Percentiles rank a stretch among this genome's conserved stretches.
Conservation (phyloP, 129 eudicot genomes). For the Artemisia tridentata region DNA sequence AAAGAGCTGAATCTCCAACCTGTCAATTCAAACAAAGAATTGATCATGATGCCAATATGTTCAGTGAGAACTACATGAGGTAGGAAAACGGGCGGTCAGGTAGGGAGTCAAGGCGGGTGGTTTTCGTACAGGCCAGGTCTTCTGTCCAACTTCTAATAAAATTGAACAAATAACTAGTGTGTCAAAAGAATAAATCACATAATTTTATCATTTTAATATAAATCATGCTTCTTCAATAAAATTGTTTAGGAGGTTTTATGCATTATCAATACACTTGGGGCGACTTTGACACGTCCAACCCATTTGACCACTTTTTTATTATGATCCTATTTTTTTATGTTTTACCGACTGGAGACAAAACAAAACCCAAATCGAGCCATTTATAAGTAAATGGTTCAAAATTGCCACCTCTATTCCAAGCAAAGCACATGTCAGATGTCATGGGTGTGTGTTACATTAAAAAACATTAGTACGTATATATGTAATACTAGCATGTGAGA, state of each 20-base stretch:
- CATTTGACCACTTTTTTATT: not conserved
- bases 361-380: not conserved
- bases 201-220: not conserved
- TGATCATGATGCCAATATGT: not conserved
- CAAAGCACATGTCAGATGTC: not conserved
- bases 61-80: not conserved
- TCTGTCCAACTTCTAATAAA: not conserved
- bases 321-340: not conserved
- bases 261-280: not conserved
- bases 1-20: constrained; percentile 93
- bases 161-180: not conserved
- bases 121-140: not conserved
- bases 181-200: not conserved
- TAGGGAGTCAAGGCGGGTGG: not conserved
- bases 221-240: not conserved
- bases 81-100: not conserved
- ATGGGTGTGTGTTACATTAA: not conserved
- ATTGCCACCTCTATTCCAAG: not conserved
- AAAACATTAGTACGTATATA: not conserved
- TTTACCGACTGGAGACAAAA: not conserved
- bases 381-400: not conserved
- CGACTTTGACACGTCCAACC: not conserved
- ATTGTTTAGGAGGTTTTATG: not conserved
- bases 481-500: not conserved
- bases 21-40: constrained; percentile 17